Conservation (phyloP, 2,329 filamentous ascomycete species). For the Neofusicoccum cordaticola region DNA sequence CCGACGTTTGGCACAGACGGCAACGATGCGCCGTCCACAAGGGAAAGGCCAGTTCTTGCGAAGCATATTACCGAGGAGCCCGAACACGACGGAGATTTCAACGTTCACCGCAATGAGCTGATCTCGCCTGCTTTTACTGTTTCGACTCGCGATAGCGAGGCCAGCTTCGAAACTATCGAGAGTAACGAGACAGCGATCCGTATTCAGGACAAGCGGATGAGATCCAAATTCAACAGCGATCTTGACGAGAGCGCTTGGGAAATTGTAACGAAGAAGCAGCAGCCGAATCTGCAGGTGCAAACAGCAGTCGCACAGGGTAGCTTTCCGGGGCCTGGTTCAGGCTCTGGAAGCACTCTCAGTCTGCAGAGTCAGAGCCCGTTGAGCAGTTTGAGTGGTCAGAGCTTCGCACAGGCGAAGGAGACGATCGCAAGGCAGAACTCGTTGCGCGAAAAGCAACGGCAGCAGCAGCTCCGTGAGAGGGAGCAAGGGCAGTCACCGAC, state of each 20-base stretch:
- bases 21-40: not conserved
- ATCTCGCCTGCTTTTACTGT: not conserved
- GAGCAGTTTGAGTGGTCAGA: conserved; percentile 10
- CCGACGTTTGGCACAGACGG: not conserved
- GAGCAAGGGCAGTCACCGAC: not conserved
- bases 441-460: not conserved
- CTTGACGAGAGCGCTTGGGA: conserved; percentile 1
- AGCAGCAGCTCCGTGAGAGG: not conserved
- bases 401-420: conserved; percentile 11
- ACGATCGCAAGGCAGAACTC: conserved; percentile 7
- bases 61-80: conserved; percentile 3
- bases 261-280: not conserved
- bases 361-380: conserved; percentile 15
- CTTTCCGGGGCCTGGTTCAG: not conserved
- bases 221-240: not conserved
- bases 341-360: not conserved
- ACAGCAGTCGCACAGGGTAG: not conserved
- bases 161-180: not conserved
- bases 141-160: conserved; percentile 1
- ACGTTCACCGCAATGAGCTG: not conserved
- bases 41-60: not conserved
- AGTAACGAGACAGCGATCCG: not conserved
- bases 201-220: not conserved
- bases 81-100: not conserved
- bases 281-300: not conserved